These are phyloP conservation scores for Ceratocystis papillata DNA, from an alignment of 2,329 filamentous ascomycete genomes.

Conservation along the genomic window DNA sequence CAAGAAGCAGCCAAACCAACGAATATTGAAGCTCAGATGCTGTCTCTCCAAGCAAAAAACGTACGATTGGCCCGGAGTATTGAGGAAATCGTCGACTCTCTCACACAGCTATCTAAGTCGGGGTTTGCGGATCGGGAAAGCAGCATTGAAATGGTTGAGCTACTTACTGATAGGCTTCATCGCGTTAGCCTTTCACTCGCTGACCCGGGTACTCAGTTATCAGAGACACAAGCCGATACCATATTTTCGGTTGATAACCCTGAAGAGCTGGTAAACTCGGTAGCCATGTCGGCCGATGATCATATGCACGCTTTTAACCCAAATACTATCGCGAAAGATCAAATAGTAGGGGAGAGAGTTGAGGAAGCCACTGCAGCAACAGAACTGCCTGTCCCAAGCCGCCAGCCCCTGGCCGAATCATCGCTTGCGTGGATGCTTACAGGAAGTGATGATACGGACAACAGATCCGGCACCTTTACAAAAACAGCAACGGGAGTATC, in stretches of 20 bases:
- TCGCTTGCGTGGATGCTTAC: slow-evolving; percentile 73
- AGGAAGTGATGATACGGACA: slow-evolving; percentile 35
- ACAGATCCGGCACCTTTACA: slow-evolving; percentile 26
- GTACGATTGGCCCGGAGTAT: slow-evolving; percentile 56
- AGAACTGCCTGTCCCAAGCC: slow-evolving; percentile 41
- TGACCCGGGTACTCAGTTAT: slow-evolving; percentile 38
- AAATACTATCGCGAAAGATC: background rate
- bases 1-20: slow-evolving; percentile 24
- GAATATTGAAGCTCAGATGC: slow-evolving; percentile 3
- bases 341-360: background rate
- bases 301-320: background rate
- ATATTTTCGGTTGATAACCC: background rate
- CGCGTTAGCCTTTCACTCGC: slow-evolving; percentile 53
- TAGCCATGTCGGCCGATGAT: background rate
- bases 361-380: background rate
- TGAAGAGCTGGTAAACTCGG: background rate
- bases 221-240: background rate
- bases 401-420: slow-evolving; percentile 59
- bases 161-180: slow-evolving; percentile 52
- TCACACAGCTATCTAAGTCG: slow-evolving; percentile 49
- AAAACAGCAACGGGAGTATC: slow-evolving; percentile 29
- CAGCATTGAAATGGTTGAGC: slow-evolving; percentile 44
- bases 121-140: slow-evolving; percentile 40
- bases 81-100: slow-evolving; percentile 51
- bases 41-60: slow-evolving; percentile 53